Evolutionary conservation across 805 yeast genomes (phyloP), one percentile per base, ranked within the genome.

Genomic region (Nakazawaea anatomiae): DNA sequence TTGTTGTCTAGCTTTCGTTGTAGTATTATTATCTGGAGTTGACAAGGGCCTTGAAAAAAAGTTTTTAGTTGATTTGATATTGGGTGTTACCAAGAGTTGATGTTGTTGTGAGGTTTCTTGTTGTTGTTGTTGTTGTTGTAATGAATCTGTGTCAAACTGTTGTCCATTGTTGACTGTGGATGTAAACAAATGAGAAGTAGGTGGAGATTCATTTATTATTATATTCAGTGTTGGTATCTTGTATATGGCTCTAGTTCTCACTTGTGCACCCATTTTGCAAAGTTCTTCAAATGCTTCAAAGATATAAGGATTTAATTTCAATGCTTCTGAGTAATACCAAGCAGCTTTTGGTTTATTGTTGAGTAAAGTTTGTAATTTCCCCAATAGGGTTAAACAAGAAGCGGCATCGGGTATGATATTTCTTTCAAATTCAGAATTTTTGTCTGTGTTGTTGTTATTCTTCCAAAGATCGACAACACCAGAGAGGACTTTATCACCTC

Each of bases 241-340:
- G 63, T 72, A 83, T 31, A 83, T 70, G 0, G 82, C 65, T 55
- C 77, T 77, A 5, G 84, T 80, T 52, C 82, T 79, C 18, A 89
- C 75, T 52, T 78, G 78, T 18, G 85, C 88, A 10, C 96, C 94
- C 68, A 85, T 69, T 45, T 75, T 73, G 58, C 89, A 82, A 45
- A 94, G 69, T 42, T 84, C 83, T 56, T 84, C 89, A 55, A 89
- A 83, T 0, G 97, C 89, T 61, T 89, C 97, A 79, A 94, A 89
- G 40, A 89, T 75, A 61, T 74, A 88, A 14, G 96, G 96, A 62
- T 94, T 87, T 55, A 75, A 67, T 53, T 81, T 80, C 51, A 89
- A 72, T 1, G 92, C 88, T 56, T 77, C 80, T 0, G 88, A 76
- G 62, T 84, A 87, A 59, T 81, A 78, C 45, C 84, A 67, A 0